phyloP scores from a whole-genome alignment of 2,329 filamentous ascomycete genomes.

The Pseudocercospora fijiensis region DNA sequence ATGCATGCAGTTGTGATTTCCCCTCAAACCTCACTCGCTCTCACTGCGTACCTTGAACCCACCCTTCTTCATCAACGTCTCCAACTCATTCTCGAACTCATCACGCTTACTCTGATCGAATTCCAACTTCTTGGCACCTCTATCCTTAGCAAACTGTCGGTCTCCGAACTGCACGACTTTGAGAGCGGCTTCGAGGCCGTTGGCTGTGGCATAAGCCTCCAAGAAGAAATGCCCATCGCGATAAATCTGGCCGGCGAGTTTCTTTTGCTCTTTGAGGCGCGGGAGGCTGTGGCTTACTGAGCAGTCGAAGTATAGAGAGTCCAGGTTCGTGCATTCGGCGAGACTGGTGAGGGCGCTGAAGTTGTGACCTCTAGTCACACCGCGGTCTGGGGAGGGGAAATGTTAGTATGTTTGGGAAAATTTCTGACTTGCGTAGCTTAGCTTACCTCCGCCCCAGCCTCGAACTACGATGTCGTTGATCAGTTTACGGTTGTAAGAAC shows the following conservation, averaged over 20 bases:
- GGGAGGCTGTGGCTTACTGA: slow-evolving; percentile 14
- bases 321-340: slow-evolving; percentile 30
- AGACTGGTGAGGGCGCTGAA: slow-evolving; percentile 30
- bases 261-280: slow-evolving; percentile 7
- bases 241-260: slow-evolving; percentile 29
- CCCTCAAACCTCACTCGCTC: background rate
- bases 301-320: slow-evolving; percentile 30
- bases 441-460: slow-evolving; percentile 22
- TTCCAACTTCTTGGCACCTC: background rate
- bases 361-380: slow-evolving; percentile 25
- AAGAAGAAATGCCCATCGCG: slow-evolving; percentile 32
- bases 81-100: slow-evolving; percentile 18
- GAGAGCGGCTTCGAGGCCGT: slow-evolving; percentile 31
- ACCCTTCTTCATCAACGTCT: slow-evolving; percentile 16
- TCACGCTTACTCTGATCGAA: slow-evolving; percentile 14
- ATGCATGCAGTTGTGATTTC: background rate
- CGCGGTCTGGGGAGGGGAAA: no score
- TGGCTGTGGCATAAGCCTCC: slow-evolving; percentile 28
- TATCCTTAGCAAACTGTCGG: slow-evolving; percentile 22
- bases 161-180: slow-evolving; percentile 28
- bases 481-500: slow-evolving; percentile 27
- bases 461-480: slow-evolving; percentile 28
- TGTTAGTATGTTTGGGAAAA: no score
- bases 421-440: no score
- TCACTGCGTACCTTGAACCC: background rate